Evolutionary conservation across 306 rosid genomes (phyloP), one percentile per base, ranked within the genome.

Genomic region (Glycine tomentella): DNA sequence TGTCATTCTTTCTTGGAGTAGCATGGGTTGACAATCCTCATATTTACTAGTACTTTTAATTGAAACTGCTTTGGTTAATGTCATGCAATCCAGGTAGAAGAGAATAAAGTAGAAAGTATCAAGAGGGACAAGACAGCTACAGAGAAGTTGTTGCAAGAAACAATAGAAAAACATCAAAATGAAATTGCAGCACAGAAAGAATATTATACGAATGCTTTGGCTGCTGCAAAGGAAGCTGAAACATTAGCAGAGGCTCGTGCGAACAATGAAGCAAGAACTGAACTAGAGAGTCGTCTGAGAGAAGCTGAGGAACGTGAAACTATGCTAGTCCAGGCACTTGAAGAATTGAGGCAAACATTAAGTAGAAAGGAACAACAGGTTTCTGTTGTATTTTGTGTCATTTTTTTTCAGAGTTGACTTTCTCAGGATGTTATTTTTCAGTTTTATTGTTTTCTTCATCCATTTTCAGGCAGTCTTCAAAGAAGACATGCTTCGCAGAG

Each of bases 291-390:
- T 83, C 92, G 91, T 69, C 85, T 93, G 76, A 90, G 94, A 72
- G 99, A 93, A 85, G 90, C 93, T 0, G 93, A 90, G 87, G 98
- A 93, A 72, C 99, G 98, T 42, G 98, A 96, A 84, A 84, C 97
- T 72, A 92, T 96, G 98, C 91, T 96, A 62, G 95, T 96, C 79
- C 98, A 93, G 91, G 85, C 97, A 55, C 97, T 96, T 59, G 98
- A 96, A 84, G 99, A 93, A 82, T 89, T 96, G 85, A 87, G 98
- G 84, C 97, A 92, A 84, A 96, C 98, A 70, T 83, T 96, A 86
- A 96, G 90, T 85, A 93, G 97, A 84, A 91, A 85, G 87, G 99
- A 96, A 72, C 98, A 96, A 73, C 99, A 96, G 99, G 99, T 96
- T 77, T 81, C 87, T 72, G 3, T 82, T 78, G 58, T 76, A 61